Conservation (phyloP, 2,329 filamentous ascomycete genomes). For the Dothideomycetes sp. region DNA sequence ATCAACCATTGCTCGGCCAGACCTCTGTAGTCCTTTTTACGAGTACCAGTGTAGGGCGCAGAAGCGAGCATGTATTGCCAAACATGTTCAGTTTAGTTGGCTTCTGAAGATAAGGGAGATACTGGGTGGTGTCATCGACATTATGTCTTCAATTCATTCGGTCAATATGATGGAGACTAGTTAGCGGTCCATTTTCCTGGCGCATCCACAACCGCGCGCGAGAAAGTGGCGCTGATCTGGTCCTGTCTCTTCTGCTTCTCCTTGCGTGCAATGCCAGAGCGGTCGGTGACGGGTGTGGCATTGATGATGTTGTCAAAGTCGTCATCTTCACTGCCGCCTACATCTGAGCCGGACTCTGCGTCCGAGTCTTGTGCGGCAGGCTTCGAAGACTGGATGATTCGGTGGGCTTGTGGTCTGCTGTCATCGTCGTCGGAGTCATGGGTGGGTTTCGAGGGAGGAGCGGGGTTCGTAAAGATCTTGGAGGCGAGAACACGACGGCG, state of each 20-base stretch:
- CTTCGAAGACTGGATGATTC: conserved; percentile 46
- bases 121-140: no score
- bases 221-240: conserved; percentile 37
- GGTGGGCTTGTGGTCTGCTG: conserved; percentile 48
- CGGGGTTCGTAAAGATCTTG: conserved; percentile 65
- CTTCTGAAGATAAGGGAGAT: no score
- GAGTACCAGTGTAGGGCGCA: no score
- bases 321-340: conserved; percentile 55
- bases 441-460: conserved; percentile 20
- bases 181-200: conserved; percentile 38
- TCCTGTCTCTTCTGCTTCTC: conserved; percentile 44
- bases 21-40: no score
- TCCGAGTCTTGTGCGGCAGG: conserved; percentile 45
- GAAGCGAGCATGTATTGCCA: no score
- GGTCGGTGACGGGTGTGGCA: conserved; percentile 79
- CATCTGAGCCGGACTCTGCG: conserved; percentile 61
- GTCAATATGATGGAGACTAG: no score
- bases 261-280: conserved; percentile 59
- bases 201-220: conserved; percentile 35
- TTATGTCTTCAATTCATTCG: no score
- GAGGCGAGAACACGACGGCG: conserved; percentile 82
- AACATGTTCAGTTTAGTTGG: no score
- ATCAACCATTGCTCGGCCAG: no score
- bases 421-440: conserved; percentile 14
- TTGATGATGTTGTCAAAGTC: conserved; percentile 91